These are phyloP conservation scores for Quillaja saponaria DNA, from an alignment of 306 rosid genomes.

Conservation along the genomic window DNA sequence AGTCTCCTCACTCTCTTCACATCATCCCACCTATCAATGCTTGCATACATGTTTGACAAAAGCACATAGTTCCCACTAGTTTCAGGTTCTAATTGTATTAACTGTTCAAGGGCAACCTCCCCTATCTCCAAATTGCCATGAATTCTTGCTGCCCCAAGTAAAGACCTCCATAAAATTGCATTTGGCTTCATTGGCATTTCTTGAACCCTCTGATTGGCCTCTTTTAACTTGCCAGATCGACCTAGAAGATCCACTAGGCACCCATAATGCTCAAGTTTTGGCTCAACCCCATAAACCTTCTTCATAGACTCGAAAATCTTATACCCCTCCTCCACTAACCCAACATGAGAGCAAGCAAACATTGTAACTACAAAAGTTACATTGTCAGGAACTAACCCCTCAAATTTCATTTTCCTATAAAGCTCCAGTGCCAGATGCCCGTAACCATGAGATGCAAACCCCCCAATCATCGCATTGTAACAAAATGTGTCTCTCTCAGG, in stretches of 20 bases:
- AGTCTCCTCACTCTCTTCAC: slow-evolving; percentile 45
- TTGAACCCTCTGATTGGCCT: slow-evolving; percentile 40
- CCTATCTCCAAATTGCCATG: slow-evolving; percentile 44
- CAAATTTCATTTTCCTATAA: slow-evolving; percentile 35
- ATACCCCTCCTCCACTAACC: slow-evolving; percentile 43
- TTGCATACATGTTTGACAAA: slow-evolving; percentile 49
- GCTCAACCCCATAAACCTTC: slow-evolving; percentile 32
- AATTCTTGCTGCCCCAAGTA: slow-evolving; percentile 50
- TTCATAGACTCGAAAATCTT: slow-evolving; percentile 40
- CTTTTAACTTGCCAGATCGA: slow-evolving; percentile 45
- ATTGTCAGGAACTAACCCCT: slow-evolving; percentile 37
- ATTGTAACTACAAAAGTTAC: slow-evolving; percentile 43
- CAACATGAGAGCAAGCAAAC: slow-evolving; percentile 50
- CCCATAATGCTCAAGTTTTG: slow-evolving; percentile 46
- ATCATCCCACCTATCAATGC: slow-evolving; percentile 41
- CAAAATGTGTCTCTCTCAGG: slow-evolving; percentile 36
- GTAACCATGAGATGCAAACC: slow-evolving; percentile 46
- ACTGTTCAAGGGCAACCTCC: slow-evolving; percentile 42
- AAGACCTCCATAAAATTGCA: slow-evolving; percentile 49
- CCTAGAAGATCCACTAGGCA: slow-evolving; percentile 45
- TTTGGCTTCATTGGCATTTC: slow-evolving; percentile 51
- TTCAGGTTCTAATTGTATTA: slow-evolving; percentile 26
- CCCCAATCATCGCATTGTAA: slow-evolving; percentile 46
- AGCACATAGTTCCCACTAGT: slow-evolving; percentile 35
- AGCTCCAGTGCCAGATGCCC: slow-evolving; percentile 46